A percentile compares a stretch with the other conserved stretches of the same genome.
Conservation (phyloP, 495 filamentous ascomycete species). For the Aspergillus cavernicola region DNA sequence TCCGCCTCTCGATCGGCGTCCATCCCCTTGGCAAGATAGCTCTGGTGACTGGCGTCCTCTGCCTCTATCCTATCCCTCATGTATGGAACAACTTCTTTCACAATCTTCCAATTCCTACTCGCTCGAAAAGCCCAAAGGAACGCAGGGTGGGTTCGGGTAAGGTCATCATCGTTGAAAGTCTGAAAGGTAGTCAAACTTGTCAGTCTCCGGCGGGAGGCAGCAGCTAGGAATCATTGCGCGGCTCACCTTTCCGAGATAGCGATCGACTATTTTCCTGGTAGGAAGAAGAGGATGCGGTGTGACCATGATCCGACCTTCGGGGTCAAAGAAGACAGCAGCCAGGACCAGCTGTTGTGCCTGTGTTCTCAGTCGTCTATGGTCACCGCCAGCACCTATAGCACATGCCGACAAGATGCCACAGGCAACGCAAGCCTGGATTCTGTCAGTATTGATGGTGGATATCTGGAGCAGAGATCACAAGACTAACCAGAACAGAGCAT, state of each 20-base stretch:
- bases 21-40: conserved; percentile 37
- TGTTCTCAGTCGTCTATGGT: conserved; percentile 51
- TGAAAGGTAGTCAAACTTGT: conserved; percentile 15
- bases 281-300: conserved; percentile 79
- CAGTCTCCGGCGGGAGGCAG: not conserved
- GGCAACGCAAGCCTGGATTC: conserved; percentile 49
- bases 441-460: conserved; percentile 14
- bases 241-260: conserved; percentile 65
- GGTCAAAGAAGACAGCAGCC: conserved; percentile 73
- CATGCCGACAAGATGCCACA: conserved; percentile 56
- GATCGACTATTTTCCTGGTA: conserved; percentile 71
- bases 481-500: conserved; percentile 59
- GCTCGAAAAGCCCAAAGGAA: conserved; percentile 87
- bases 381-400: conserved; percentile 53
- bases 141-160: conserved; percentile 71
- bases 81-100: conserved; percentile 62
- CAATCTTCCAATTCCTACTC: conserved; percentile 66
- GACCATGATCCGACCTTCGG: conserved; percentile 71
- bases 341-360: conserved; percentile 77
- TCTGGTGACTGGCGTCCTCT: conserved; percentile 32
- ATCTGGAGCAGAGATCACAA: not conserved
- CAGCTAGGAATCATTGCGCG: not conserved
- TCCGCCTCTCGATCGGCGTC: conserved; percentile 37
- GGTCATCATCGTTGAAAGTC: conserved; percentile 68
- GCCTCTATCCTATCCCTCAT: conserved; percentile 60